A percentile compares a stretch with the other conserved stretches of the same genome.
Conservation (phyloP, 345 rosid genomes). For the Rhodomyrtus tomentosa region DNA sequence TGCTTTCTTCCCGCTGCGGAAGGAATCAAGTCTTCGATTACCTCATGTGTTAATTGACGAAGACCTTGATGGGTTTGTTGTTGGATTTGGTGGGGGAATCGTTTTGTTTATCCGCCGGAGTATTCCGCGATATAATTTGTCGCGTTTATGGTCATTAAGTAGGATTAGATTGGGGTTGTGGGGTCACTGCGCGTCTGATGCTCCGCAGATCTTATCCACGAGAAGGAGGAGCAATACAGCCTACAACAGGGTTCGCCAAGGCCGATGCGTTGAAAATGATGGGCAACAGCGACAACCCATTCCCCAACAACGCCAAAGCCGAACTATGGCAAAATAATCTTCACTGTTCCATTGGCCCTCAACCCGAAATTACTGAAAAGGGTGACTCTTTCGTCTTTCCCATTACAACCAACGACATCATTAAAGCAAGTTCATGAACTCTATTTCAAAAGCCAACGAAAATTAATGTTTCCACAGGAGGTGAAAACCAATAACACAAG, state of each 20-base stretch:
- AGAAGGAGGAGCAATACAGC: not conserved
- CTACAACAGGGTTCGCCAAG: not conserved
- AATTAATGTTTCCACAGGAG: not conserved
- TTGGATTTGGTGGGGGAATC: not conserved
- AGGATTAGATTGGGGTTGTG: not conserved
- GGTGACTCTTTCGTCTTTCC: not conserved
- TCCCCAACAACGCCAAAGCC: not conserved
- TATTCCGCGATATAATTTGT: not conserved
- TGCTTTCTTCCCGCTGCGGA: not conserved
- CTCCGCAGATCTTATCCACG: constrained; percentile 27
- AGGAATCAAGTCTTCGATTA: not conserved
- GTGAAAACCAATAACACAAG: too few species aligned
- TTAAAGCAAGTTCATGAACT: not conserved
- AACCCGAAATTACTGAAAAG: not conserved
- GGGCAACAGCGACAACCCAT: not conserved
- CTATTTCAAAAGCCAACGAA: not conserved
- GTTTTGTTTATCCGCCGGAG: not conserved
- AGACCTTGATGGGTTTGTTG: not conserved
- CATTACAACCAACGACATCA: not conserved
- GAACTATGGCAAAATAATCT: not conserved
- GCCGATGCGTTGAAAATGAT: not conserved
- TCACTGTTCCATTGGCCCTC: not conserved
- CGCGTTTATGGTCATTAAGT: not conserved
- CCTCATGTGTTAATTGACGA: not conserved
- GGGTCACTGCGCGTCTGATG: not conserved